A percentile compares a stretch with the other conserved stretches of the same genome.
These are phyloP conservation scores for Garcia nutans DNA, from an alignment of 345 rosid genomes.

Conservation along the genomic window DNA sequence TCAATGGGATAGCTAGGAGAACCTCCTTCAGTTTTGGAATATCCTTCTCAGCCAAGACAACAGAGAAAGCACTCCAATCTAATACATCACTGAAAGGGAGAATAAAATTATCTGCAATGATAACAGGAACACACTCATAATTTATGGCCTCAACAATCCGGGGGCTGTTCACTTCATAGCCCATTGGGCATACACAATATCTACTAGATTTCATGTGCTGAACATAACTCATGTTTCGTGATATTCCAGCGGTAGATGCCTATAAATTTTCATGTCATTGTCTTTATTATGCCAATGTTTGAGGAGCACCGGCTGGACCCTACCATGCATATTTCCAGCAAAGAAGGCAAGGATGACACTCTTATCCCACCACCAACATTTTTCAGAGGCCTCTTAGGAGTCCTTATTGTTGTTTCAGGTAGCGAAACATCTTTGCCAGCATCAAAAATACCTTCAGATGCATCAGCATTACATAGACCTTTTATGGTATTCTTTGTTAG, in stretches of 20 bases:
- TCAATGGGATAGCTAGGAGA: constrained; percentile 58
- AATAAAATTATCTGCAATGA: constrained; percentile 85
- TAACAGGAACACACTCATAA: constrained; percentile 86
- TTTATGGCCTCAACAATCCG: constrained; percentile 82
- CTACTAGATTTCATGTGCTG: constrained; percentile 90
- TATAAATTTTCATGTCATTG: constrained; percentile 72
- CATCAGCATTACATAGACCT: constrained; percentile 83
- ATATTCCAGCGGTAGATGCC: constrained; percentile 50
- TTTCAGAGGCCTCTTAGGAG: constrained; percentile 57
- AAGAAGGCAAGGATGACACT: constrained; percentile 89
- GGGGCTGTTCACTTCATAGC: constrained; percentile 91
- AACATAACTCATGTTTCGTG: constrained; percentile 66
- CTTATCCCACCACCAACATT: constrained; percentile 65
- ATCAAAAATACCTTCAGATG: constrained; percentile 63
- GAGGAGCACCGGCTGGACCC: constrained; percentile 75
- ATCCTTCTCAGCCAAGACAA: constrained; percentile 71
- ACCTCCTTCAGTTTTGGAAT: constrained; percentile 84
- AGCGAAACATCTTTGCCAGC: constrained; percentile 71
- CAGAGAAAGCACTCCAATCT: constrained; percentile 82
- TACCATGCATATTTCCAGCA: constrained; percentile 85
- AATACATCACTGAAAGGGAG: constrained; percentile 73
- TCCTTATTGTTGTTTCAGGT: constrained; percentile 83
- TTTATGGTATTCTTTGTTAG: constrained; percentile 62
- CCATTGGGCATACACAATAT: constrained; percentile 88
- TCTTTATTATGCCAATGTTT: constrained; percentile 75